Evolutionary conservation across 345 rosid species (phyloP), one percentile per base, ranked within the genome.

Genomic region (Gossypium arboreum): DNA sequence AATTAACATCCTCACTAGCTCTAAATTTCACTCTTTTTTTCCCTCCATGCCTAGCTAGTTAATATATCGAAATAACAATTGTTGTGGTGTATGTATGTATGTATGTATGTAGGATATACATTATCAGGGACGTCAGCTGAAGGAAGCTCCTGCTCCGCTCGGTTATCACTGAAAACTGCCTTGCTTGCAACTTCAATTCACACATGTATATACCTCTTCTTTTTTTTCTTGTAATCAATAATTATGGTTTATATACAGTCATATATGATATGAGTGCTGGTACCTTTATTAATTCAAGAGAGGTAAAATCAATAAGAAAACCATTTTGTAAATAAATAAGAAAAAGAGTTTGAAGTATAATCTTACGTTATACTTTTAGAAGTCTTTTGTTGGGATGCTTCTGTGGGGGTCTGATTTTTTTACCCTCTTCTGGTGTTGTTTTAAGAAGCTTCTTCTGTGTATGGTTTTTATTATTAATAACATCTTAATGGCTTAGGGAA

Each of bases 91-190:
- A 4, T 34, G 41, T 29, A 29, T 29, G 34, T 29, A 3, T 29
- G 34, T 29, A 29, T 34, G 39, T 5, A 34, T 34, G 41, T 34
- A 89, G 94, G 96, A 92, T 69, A 86, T 92, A 73, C 93, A 85
- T 41, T 86, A 77, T 73, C 93, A 90, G 74, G 94, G 90, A 18
- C 89, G 83, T 59, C 82, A 90, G 62, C 80, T 92, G 69, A 87
- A 75, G 86, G 93, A 90, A 75, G 76, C 87, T 62, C 90, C 90
- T 72, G 94, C 91, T 63, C 97, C 94, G 25, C 47, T 91, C 20
- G 97, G 89, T 3, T 87, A 88, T 65, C 92, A 90, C 64, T 91
- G 52, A 89, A 20, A 63, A 39, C 47, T 20, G 7, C 13, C 44
- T 0, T 12, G 34, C 13, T 34, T 62, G n/a, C 67, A 29, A 58